Evolutionary conservation across 371 early-diverging fungal species (phyloP).

Genomic region (Haplosporangium sp.): DNA sequence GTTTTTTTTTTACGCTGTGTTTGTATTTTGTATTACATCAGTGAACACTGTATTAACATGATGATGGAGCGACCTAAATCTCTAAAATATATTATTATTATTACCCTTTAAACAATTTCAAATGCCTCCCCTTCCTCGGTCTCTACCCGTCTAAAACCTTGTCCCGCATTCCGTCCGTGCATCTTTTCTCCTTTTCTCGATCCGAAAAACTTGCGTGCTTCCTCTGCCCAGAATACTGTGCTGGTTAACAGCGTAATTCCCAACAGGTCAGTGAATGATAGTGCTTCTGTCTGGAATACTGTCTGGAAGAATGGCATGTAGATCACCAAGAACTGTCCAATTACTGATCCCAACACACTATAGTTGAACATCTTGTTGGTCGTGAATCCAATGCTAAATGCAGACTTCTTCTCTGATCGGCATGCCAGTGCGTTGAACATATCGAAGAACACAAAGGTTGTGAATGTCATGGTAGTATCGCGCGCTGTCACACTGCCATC

Average conservation of each 20-base stretch:
- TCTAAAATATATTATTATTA: too few relatives aligned
- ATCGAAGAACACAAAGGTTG: slow-evolving; percentile 95
- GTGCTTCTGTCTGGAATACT: slow-evolving; percentile 93
- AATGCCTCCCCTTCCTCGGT: slow-evolving; percentile 48
- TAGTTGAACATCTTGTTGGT: slow-evolving; percentile 91
- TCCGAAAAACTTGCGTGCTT: slow-evolving; percentile 72
- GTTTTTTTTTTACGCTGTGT: not conserved
- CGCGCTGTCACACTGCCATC: slow-evolving; percentile 82
- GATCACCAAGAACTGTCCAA: slow-evolving; percentile 90
- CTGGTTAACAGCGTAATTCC: slow-evolving; percentile 76
- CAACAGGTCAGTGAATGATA: slow-evolving; percentile 76
- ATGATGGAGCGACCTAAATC: too few relatives aligned
- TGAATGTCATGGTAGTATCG: slow-evolving; percentile 97
- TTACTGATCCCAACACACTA: slow-evolving; percentile 83
- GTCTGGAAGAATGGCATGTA: slow-evolving; percentile 91
- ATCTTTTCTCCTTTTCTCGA: slow-evolving; percentile 22
- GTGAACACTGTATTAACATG: too few relatives aligned
- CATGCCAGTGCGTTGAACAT: slow-evolving; percentile 96
- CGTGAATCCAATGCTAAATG: slow-evolving; percentile 83
- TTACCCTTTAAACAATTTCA: slow-evolving; percentile 41
- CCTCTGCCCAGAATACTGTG: slow-evolving; percentile 86
- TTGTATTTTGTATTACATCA: not conserved
- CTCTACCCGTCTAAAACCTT: slow-evolving; percentile 48
- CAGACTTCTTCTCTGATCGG: slow-evolving; percentile 87
- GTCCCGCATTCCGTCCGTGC: slow-evolving; percentile 29